These are phyloP conservation scores for Ophiostoma pallidulum DNA, from an alignment of 2,329 filamentous ascomycete species.

Conservation along the genomic window DNA sequence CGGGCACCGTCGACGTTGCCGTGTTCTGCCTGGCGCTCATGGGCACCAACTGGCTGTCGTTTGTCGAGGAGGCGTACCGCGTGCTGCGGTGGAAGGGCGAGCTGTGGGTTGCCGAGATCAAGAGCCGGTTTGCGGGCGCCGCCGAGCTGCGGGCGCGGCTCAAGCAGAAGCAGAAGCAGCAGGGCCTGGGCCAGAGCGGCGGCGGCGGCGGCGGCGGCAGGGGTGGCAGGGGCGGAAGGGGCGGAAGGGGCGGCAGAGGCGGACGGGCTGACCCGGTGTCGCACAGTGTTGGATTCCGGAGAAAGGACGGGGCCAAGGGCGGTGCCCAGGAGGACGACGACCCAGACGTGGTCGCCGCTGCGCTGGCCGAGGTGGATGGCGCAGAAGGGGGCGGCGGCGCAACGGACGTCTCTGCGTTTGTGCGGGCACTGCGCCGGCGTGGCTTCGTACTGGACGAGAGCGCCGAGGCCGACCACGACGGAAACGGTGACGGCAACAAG, in stretches of 20 bases:
- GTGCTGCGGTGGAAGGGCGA: conserved; percentile 89
- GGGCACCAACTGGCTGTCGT: conserved; percentile 97
- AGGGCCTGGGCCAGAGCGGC: not conserved
- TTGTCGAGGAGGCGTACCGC: conserved; percentile 91
- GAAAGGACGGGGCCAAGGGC: conserved; percentile 31
- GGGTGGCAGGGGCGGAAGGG: conserved; percentile 5
- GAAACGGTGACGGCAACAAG: conserved; percentile 28
- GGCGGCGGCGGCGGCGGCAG: conserved; percentile 18
- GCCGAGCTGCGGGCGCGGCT: conserved; percentile 14
- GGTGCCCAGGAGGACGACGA: conserved; percentile 35
- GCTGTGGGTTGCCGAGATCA: conserved; percentile 96
- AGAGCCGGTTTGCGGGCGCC: conserved; percentile 65
- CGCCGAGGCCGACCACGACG: conserved; percentile 33
- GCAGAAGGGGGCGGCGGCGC: conserved; percentile 61
- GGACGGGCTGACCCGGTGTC: conserved; percentile 37
- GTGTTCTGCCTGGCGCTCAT: conserved; percentile 96
- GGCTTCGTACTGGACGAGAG: conserved; percentile 67
- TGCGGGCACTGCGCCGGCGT: conserved; percentile 68
- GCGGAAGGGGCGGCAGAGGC: conserved; percentile 25
- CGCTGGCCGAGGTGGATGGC: conserved; percentile 49
- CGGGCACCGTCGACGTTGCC: conserved; percentile 71
- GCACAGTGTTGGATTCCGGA: conserved; percentile 61
- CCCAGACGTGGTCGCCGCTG: conserved; percentile 63
- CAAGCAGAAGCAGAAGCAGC: conserved; percentile 16
- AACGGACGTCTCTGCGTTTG: conserved; percentile 80